These are phyloP conservation scores for Eucalyptus sp. DNA, from an alignment of 345 rosid species.

Conservation along the genomic window DNA sequence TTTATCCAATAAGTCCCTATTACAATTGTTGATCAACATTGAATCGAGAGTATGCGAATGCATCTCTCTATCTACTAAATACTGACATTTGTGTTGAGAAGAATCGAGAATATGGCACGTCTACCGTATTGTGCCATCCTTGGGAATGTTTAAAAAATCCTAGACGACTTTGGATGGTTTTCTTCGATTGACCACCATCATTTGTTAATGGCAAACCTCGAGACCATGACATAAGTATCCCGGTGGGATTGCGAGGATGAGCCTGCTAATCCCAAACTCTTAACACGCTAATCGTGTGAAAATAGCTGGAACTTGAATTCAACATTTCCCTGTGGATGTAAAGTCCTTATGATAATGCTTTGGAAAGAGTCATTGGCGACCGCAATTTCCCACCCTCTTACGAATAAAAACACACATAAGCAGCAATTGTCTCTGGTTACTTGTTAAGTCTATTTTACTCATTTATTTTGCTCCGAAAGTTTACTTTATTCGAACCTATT, in stretches of 20 bases:
- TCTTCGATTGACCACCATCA: accelerated
- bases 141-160: too few species aligned
- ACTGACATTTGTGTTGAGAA: too few species aligned
- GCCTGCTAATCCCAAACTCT: neutral
- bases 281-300: neutral
- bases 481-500: neutral
- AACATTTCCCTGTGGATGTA: neutral
- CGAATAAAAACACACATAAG: neutral
- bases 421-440: neutral
- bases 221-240: neutral
- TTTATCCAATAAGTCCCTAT: too few species aligned
- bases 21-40: too few species aligned
- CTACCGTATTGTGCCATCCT: too few species aligned
- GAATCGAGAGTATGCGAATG: accelerated
- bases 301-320: neutral
- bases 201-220: too few species aligned
- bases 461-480: too few species aligned
- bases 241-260: neutral
- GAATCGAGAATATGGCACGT: too few species aligned
- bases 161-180: accelerated
- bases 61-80: too few species aligned
- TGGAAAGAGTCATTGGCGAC: neutral
- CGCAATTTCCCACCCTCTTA: neutral
- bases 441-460: neutral
- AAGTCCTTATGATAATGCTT: neutral